These are phyloP conservation scores for Myxozyma lipomycoides DNA, from an alignment of 805 yeast species.

Conservation along the genomic window DNA sequence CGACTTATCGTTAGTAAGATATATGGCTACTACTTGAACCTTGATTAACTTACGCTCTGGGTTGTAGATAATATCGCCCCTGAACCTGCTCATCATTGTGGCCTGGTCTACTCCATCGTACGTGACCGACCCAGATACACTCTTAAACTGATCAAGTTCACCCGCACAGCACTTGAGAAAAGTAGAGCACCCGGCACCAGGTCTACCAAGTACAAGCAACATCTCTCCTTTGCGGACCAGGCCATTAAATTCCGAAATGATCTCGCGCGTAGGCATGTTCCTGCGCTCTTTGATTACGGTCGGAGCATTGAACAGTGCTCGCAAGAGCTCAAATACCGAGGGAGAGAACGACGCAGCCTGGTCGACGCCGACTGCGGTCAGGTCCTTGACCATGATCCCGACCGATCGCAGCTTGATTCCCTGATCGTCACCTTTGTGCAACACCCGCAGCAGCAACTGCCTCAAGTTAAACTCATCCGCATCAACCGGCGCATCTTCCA, in stretches of 20 bases:
- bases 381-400: conserved; percentile 9
- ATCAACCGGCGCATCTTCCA: neutral
- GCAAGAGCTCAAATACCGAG: conserved; percentile 8
- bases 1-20: neutral
- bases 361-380: conserved; percentile 19
- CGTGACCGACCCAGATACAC: conserved; percentile 54
- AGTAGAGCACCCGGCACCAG: conserved; percentile 70
- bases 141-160: conserved; percentile 45
- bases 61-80: conserved; percentile 44
- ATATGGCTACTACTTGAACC: too few species aligned
- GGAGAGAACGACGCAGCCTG: conserved; percentile 15
- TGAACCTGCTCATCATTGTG: conserved; percentile 55
- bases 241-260: conserved; percentile 48
- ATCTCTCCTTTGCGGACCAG: conserved; percentile 57
- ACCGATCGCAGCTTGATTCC: conserved; percentile 10
- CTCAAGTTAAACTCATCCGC: conserved; percentile 12
- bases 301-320: neutral
- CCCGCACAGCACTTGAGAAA: conserved; percentile 71
- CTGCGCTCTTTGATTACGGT: neutral
- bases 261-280: conserved; percentile 17
- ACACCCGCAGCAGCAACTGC: neutral
- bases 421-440: conserved; percentile 9
- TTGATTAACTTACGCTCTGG: conserved; percentile 8
- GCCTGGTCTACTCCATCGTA: conserved; percentile 59
- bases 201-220: conserved; percentile 72